Evolutionary conservation across 2,329 filamentous ascomycete species (phyloP).

Genomic region (Cucurbitaria berberidis): DNA sequence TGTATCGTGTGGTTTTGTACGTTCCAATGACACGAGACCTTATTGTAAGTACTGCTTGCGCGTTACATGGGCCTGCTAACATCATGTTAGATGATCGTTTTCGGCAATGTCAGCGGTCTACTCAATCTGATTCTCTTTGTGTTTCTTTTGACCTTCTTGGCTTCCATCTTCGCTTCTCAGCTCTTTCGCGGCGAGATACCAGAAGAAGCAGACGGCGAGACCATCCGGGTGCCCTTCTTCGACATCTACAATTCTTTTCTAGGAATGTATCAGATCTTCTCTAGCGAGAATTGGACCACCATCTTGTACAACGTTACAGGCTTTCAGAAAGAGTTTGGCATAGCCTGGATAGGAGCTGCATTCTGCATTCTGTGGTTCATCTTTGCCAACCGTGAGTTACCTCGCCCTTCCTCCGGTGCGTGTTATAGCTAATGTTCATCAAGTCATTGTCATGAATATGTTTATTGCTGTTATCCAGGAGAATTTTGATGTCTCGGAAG

Average conservation of each 20-base stretch:
- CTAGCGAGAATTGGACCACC: constrained; percentile 93
- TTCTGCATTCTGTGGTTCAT: constrained; percentile 98
- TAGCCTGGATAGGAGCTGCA: constrained; percentile 89
- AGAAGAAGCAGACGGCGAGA: constrained; percentile 64
- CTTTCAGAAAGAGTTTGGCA: constrained; percentile 68
- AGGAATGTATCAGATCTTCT: constrained; percentile 96
- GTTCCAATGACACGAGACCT: constrained; percentile 86
- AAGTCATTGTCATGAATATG: constrained; percentile 94
- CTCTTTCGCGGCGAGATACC: constrained; percentile 89
- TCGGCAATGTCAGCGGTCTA: constrained; percentile 91
- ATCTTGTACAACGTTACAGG: constrained; percentile 84
- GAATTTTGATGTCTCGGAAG: constrained; percentile 98
- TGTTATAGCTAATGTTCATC: constrained; percentile 11
- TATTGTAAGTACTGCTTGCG: constrained; percentile 60
- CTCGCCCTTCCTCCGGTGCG: not conserved
- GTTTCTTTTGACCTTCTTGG: constrained; percentile 91
- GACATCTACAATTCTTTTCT: constrained; percentile 96
- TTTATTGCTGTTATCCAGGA: constrained; percentile 99
- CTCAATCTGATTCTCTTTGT: constrained; percentile 95
- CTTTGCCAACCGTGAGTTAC: constrained; percentile 71
- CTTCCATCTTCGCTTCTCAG: constrained; percentile 90
- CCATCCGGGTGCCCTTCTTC: constrained; percentile 77
- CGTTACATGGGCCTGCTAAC: constrained; percentile 23
- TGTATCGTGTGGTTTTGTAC: constrained; percentile 89
- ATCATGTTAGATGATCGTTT: constrained; percentile 65